These are phyloP conservation scores for Sistotremastrum suecicum DNA, from an alignment of 768 basidiomycete species.

Conservation along the genomic window DNA sequence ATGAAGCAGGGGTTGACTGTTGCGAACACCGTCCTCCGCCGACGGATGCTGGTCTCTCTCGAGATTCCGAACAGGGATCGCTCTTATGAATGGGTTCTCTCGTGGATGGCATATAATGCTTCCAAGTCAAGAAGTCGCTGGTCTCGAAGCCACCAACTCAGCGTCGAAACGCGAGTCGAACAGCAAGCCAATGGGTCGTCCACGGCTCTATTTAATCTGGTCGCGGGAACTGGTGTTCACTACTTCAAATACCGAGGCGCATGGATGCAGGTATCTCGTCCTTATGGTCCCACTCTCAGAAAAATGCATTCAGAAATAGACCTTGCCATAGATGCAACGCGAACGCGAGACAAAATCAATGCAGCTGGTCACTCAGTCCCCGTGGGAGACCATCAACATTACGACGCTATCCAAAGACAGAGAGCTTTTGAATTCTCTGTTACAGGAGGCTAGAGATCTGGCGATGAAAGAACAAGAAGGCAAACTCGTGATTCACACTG, in stretches of 20 bases:
- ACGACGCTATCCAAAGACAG: conserved; percentile 87
- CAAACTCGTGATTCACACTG: conserved; percentile 89
- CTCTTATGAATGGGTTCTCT: conserved; percentile 91
- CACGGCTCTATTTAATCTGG: conserved; percentile 80
- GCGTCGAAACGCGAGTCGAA: conserved; percentile 85
- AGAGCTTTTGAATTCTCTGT: conserved; percentile 58
- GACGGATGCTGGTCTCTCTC: conserved; percentile 85
- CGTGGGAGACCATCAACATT: conserved; percentile 95
- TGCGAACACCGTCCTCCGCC: conserved; percentile 61
- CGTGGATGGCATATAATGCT: conserved; percentile 80
- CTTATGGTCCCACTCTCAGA: background rate
- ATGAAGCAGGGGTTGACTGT: conserved; percentile 58
- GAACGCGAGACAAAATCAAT: conserved; percentile 90
- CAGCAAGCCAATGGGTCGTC: conserved; percentile 85
- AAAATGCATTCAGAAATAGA: background rate
- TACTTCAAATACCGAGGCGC: conserved; percentile 81
- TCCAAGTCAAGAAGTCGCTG: conserved; percentile 27
- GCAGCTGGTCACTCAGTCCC: conserved; percentile 79
- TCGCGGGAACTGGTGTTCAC: conserved; percentile 91
- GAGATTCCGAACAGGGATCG: conserved; percentile 95
- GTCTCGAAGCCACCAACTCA: conserved; percentile 80
- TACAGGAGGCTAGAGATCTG: conserved; percentile 80
- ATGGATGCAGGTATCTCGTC: conserved; percentile 77
- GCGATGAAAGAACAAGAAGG: conserved; percentile 82
- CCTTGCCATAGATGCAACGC: conserved; percentile 61